Evolutionary conservation across 2,329 filamentous ascomycete genomes (phyloP), one percentile per base, ranked within the genome.

Genomic region (Teratosphaeria epicoccoides): DNA sequence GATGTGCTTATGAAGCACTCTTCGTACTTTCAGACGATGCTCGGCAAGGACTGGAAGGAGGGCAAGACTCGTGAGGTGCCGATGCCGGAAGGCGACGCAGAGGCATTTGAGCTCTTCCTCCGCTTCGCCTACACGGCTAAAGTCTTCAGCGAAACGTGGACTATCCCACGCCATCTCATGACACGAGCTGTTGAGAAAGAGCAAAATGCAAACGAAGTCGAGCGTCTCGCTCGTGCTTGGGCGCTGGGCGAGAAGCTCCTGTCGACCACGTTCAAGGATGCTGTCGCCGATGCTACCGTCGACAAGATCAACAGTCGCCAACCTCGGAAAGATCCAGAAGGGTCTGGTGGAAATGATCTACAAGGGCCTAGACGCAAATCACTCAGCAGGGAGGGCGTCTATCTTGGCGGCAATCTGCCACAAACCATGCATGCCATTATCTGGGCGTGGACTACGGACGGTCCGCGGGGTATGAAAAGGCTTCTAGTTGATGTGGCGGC

Each of bases 191-290:
- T 20, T 4, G 7, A 46, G 23, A 9, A 24, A 14, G 44, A 24
- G 3, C 4, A 28, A 7, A 10, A 46, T 10, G 44, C 23, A 6
- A 14, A 24, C 6, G 44, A 46, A 22, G 14, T 24, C 22, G 44
- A 46, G 44, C 23, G 23, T 6, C 47, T 50, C 6, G 46, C 51
- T 2, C 43, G 28, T 17, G 51, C 51, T 25, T 52, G 51, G 51
- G 37, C 26, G 3, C 20, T 52, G 24, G 51, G 51, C 12, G 47
- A 52, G 17, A 20, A 20, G 10, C 37, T 52, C 22, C 20, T 24
- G 11, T 52, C 51, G 10, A 46, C 22, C 11, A 22, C 46, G 2
- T 49, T 49, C 47, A 25, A 45, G 24, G 47, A 52, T 22, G 51
- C 51, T 17, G 33, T 52, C 20, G 24, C 44, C 20, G 51, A 52